Evolutionary conservation across 441 rosid species (phyloP).

Genomic region (Cnidoscolus chayamansa): DNA sequence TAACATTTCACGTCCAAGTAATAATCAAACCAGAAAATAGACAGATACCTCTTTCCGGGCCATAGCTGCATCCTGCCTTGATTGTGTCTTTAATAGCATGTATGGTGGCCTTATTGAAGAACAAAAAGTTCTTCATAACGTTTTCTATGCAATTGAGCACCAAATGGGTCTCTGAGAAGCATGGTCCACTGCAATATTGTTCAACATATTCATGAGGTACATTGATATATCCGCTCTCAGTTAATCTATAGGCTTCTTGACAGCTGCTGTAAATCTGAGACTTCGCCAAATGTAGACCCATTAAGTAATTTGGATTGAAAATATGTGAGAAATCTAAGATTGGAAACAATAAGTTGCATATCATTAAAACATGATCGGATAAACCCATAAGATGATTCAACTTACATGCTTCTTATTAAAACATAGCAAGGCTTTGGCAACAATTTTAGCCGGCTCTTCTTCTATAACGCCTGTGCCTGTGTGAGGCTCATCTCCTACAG

Average conservation of each 20-base stretch:
- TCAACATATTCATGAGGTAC: conserved; percentile 45
- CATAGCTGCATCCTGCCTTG: conserved; percentile 64
- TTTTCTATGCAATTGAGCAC: conserved; percentile 61
- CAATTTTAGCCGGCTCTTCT: conserved; percentile 46
- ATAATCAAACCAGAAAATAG: neutral
- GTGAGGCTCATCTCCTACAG: conserved; percentile 4
- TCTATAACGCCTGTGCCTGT: conserved; percentile 18
- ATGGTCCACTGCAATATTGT: conserved; percentile 67
- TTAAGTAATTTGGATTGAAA: neutral
- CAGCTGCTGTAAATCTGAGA: conserved; percentile 65
- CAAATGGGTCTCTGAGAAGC: conserved; percentile 65
- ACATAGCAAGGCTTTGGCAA: conserved; percentile 67
- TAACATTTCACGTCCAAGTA: neutral
- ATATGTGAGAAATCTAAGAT: neutral
- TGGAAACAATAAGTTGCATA: neutral
- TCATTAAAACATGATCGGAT: too few relatives aligned
- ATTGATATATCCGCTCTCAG: conserved; percentile 48
- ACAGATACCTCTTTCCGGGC: conserved; percentile 70
- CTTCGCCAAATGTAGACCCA: neutral
- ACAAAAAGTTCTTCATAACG: conserved; percentile 48
- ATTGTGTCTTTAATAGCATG: conserved; percentile 52
- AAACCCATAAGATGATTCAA: neutral
- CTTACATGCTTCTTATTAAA: conserved; percentile 63
- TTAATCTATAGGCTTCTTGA: conserved; percentile 62
- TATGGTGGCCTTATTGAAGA: conserved; percentile 70